phyloP scores from a whole-genome alignment of 1,284 basidiomycete species.

The Malassezia cuniculi region DNA sequence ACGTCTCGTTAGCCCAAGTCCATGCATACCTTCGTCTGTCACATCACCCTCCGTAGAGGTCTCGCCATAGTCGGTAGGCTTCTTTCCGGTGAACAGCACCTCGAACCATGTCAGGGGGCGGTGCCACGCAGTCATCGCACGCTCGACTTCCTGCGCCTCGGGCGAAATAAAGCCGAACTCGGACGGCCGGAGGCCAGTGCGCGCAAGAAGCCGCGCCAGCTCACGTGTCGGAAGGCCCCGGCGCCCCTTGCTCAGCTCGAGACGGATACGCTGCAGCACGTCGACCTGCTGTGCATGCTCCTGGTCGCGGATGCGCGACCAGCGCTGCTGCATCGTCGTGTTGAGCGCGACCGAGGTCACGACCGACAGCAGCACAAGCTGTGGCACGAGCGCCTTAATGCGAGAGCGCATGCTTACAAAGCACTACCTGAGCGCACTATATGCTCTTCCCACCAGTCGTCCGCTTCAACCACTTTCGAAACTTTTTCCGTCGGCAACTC shows the following conservation, averaged over 20 bases:
- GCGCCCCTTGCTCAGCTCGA: too few relatives aligned
- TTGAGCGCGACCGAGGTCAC: constrained; percentile 12
- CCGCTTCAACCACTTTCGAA: too few relatives aligned
- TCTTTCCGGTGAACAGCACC: constrained; percentile 8
- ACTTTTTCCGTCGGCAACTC: too few relatives aligned
- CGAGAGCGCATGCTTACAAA: too few relatives aligned
- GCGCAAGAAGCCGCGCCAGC: too few relatives aligned
- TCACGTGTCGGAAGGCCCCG: too few relatives aligned
- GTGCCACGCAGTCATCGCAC: neutral
- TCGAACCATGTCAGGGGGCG: constrained; percentile 11
- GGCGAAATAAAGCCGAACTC: constrained; percentile 1
- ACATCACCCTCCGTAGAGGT: neutral
- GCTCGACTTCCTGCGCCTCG: neutral
- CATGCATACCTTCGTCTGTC: constrained; percentile 3
- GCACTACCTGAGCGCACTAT: too few relatives aligned
- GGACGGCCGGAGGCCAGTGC: too few relatives aligned
- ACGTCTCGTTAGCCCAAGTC: neutral
- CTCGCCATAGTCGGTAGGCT: neutral
- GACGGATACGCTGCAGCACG: too few relatives aligned
- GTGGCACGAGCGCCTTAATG: neutral
- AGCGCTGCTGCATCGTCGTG: constrained; percentile 1
- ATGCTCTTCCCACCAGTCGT: too few relatives aligned
- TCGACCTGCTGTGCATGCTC: too few relatives aligned
- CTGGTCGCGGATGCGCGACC: too few relatives aligned
- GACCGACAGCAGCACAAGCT: constrained; percentile 6